A percentile compares a stretch with the other conserved stretches of the same genome.
phyloP scores from a whole-genome alignment of 495 filamentous ascomycete genomes.

The Alectoria sarmentosa region DNA sequence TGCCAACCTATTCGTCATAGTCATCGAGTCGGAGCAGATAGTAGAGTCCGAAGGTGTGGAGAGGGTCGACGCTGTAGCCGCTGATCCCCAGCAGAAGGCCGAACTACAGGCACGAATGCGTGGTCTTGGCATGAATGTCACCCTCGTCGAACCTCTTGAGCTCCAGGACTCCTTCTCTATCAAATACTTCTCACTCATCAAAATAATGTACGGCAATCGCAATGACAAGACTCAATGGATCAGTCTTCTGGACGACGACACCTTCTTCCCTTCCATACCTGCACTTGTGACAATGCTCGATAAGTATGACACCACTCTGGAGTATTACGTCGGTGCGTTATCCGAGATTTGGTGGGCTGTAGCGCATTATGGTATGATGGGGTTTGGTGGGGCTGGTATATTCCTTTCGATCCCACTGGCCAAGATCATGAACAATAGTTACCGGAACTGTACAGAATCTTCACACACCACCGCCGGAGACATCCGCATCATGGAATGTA shows the following conservation, averaged over 20 bases:
- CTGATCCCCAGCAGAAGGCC: conserved; percentile 33
- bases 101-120: conserved; percentile 44
- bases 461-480: conserved; percentile 50
- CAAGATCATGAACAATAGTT: conserved; percentile 43
- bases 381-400: conserved; percentile 62
- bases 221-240: conserved; percentile 52
- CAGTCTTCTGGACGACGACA: conserved; percentile 64
- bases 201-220: conserved; percentile 46
- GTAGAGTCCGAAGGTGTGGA: conserved; percentile 10
- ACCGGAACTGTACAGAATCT: conserved; percentile 46
- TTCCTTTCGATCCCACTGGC: conserved; percentile 58
- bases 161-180: conserved; percentile 51
- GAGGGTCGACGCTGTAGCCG: conserved; percentile 10
- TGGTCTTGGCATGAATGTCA: conserved; percentile 46
- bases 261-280: conserved; percentile 59
- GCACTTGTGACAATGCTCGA: conserved; percentile 46
- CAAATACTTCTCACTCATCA: conserved; percentile 57
- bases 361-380: conserved; percentile 54
- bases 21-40: conserved; percentile 36
- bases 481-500: conserved; percentile 55
- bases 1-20: conserved; percentile 43
- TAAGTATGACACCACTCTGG: conserved; percentile 45
- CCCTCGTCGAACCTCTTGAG: conserved; percentile 36
- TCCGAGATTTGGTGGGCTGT: conserved; percentile 58
- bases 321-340: conserved; percentile 54